These are phyloP conservation scores for Castanospermum australe DNA, from an alignment of 306 rosid genomes.

Conservation along the genomic window DNA sequence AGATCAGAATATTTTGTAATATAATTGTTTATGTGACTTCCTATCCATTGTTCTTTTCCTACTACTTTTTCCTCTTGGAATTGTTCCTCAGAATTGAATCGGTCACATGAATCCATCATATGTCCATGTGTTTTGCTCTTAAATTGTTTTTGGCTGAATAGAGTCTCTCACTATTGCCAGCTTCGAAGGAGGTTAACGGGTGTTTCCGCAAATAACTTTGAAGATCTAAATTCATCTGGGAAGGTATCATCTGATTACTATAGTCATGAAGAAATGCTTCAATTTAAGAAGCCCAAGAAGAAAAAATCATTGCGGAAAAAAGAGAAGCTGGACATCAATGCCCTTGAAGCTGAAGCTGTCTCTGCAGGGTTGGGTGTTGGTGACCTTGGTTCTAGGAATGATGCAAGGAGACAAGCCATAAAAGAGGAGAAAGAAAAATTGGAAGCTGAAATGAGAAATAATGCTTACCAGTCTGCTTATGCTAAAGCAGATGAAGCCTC, in stretches of 20 bases:
- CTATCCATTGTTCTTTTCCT: not conserved
- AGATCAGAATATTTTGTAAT: slow-evolving; percentile 1
- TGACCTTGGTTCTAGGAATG: slow-evolving; percentile 89
- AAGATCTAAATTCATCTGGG: slow-evolving; percentile 71
- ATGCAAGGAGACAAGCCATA: slow-evolving; percentile 60
- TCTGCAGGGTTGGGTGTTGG: slow-evolving; percentile 88
- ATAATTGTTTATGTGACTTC: not conserved
- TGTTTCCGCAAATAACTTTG: slow-evolving; percentile 49
- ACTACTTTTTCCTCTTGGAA: not conserved
- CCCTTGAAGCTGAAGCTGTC: slow-evolving; percentile 94
- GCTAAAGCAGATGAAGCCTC: slow-evolving; percentile 93
- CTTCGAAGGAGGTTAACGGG: slow-evolving; percentile 78
- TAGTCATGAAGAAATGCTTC: slow-evolving; percentile 87
- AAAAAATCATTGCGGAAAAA: slow-evolving; percentile 87
- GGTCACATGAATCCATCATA: not conserved
- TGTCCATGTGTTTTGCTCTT: slow-evolving; percentile 13
- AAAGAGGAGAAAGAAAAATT: slow-evolving; percentile 71
- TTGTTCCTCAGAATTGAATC: slow-evolving; percentile 6
- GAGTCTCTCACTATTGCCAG: slow-evolving; percentile 39
- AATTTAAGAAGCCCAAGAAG: slow-evolving; percentile 90
- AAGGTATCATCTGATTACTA: slow-evolving; percentile 73
- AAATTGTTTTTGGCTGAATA: not conserved
- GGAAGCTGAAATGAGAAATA: slow-evolving; percentile 77
- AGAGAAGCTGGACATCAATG: slow-evolving; percentile 86
- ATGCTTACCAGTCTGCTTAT: slow-evolving; percentile 83